Percentiles rank a stretch among this genome's conserved stretches.
These are phyloP conservation scores for Penicillium fimorum DNA, from an alignment of 495 filamentous ascomycete genomes.

Conservation along the genomic window DNA sequence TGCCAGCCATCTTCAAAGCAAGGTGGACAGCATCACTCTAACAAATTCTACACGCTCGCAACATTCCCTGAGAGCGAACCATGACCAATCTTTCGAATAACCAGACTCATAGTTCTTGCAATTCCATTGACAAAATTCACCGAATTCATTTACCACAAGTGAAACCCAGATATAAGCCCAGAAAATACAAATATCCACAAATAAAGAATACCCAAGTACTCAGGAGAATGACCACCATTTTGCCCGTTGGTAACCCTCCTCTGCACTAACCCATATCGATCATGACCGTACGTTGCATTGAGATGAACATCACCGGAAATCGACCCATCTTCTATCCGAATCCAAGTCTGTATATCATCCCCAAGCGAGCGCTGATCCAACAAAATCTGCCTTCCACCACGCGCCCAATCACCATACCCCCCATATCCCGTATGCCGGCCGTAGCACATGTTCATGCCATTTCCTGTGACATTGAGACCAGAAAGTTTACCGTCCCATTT, in stretches of 20 bases:
- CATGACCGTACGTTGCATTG: conserved; percentile 22
- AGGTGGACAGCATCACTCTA: neutral
- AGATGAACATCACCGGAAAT: conserved; percentile 19
- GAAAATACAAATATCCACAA: conserved; percentile 3
- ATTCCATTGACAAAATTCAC: neutral
- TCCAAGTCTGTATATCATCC: conserved; percentile 15
- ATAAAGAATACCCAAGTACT: neutral
- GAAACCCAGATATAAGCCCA: neutral
- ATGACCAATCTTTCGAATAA: neutral
- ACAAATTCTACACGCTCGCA: neutral
- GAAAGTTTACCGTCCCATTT: conserved; percentile 29
- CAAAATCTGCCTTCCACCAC: conserved; percentile 45
- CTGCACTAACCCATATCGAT: conserved; percentile 10
- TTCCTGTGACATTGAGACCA: conserved; percentile 32
- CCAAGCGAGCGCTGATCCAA: conserved; percentile 9
- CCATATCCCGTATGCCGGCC: conserved; percentile 66
- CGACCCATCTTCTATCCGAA: conserved; percentile 20
- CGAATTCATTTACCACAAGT: neutral
- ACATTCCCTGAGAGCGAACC: neutral
- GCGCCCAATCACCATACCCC: conserved; percentile 64
- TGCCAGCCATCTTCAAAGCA: neutral
- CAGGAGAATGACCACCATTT: neutral
- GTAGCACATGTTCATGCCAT: conserved; percentile 57
- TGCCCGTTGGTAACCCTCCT: neutral
- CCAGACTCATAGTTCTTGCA: neutral